Percentiles rank a stretch among this genome's conserved stretches.
Evolutionary conservation across 2,329 filamentous ascomycete genomes (phyloP).

Genomic region (Dactylonectria macrodidyma): DNA sequence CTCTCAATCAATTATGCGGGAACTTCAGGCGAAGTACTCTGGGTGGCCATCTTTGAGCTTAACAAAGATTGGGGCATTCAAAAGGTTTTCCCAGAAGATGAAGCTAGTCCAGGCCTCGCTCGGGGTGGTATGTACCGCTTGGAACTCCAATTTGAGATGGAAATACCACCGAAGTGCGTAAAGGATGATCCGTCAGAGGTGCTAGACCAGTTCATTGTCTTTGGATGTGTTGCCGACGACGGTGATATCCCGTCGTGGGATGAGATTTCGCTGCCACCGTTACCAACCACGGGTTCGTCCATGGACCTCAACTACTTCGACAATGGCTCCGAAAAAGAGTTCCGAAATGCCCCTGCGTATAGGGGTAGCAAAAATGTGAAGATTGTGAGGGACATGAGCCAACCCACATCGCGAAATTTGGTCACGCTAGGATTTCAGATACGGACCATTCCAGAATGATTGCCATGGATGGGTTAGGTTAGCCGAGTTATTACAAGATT

Average conservation of each 20-base stretch:
- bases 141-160: not conserved
- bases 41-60: not conserved
- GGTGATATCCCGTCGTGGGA: not conserved
- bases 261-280: not conserved
- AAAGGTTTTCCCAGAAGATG: not conserved
- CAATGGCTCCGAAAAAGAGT: too few species aligned
- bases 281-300: not conserved
- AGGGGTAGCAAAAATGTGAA: too few species aligned
- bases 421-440: too few species aligned
- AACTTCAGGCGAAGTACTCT: not conserved
- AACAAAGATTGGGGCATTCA: not conserved
- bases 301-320: too few species aligned
- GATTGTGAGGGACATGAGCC: too few species aligned
- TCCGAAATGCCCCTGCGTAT: too few species aligned
- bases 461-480: too few species aligned
- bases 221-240: not conserved
- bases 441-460: too few species aligned
- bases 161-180: constrained; percentile 2
- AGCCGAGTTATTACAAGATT: too few species aligned
- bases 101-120: not conserved
- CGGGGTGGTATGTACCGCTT: too few species aligned
- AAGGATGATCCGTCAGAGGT: not conserved
- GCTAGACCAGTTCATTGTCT: not conserved
- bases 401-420: too few species aligned
- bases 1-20: too few species aligned